These are phyloP conservation scores for Puccinia brachypodii DNA, from an alignment of 1,284 basidiomycete species.

Conservation along the genomic window DNA sequence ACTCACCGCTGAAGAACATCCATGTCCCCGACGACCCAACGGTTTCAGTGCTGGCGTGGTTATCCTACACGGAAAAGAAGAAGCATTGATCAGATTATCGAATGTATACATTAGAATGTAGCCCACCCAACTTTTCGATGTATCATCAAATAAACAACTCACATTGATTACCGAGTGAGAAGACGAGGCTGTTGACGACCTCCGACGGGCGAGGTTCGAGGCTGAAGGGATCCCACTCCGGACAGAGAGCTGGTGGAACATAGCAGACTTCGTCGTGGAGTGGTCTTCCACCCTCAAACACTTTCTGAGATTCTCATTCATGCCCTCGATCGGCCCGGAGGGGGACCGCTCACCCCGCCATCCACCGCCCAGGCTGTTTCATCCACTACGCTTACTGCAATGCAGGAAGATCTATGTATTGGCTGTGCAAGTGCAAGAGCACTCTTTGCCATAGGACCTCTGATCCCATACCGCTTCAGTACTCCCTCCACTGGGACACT, in stretches of 20 bases:
- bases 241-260: not conserved
- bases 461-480: too few species aligned
- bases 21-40: not conserved
- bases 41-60: not conserved
- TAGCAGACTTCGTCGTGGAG: too few species aligned
- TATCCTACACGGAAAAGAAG: not conserved
- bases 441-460: too few species aligned
- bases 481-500: too few species aligned
- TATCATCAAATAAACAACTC: not conserved
- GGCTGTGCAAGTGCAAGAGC: too few species aligned
- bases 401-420: too few species aligned
- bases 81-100: not conserved
- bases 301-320: too few species aligned
- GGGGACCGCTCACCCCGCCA: too few species aligned
- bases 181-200: not conserved
- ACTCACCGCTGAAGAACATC: constrained; percentile 11
- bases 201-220: not conserved
- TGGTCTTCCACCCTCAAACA: too few species aligned
- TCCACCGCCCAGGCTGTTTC: too few species aligned
- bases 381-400: too few species aligned
- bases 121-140: not conserved
- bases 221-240: not conserved
- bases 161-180: not conserved
- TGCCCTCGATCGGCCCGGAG: too few species aligned
- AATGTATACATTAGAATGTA: not conserved